Conservation (phyloP, 1,284 basidiomycete genomes). For the Cryptococcus jaspeensis region DNA sequence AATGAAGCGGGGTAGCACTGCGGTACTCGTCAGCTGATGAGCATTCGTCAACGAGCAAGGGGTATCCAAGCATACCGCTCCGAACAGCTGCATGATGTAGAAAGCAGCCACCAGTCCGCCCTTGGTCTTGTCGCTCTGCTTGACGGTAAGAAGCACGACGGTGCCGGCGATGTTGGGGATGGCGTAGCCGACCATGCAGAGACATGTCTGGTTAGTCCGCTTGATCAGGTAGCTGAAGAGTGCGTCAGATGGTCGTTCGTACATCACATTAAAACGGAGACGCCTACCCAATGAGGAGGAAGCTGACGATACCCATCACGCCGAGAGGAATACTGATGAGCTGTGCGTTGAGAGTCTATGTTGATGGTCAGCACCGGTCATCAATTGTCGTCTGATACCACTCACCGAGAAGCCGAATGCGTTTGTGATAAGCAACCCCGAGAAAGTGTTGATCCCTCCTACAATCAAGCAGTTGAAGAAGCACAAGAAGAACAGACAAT, state of each 20-base stretch:
- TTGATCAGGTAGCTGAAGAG: conserved; percentile 14
- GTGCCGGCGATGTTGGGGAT: conserved; percentile 33
- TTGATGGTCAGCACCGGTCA: background rate
- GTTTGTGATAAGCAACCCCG: conserved; percentile 22
- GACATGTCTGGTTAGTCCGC: conserved; percentile 24
- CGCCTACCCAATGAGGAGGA: conserved; percentile 4
- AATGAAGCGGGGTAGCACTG: conserved; percentile 26
- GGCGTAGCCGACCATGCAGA: conserved; percentile 22
- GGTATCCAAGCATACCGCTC: conserved; percentile 21
- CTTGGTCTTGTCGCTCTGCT: conserved; percentile 17
- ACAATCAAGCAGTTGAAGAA: conserved; percentile 33
- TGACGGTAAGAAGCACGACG: conserved; percentile 26
- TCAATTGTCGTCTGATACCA: background rate
- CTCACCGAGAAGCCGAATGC: conserved; percentile 19
- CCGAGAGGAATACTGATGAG: conserved; percentile 27
- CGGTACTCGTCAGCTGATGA: background rate
- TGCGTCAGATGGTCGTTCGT: background rate
- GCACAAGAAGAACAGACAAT: conserved; percentile 29
- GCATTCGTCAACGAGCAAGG: too few relatives aligned
- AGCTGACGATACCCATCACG: conserved; percentile 17
- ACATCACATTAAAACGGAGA: background rate
- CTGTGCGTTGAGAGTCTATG: conserved; percentile 8
- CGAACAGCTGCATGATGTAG: conserved; percentile 32
- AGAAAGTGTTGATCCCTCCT: conserved; percentile 34
- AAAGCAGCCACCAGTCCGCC: conserved; percentile 28